These are phyloP conservation scores for Ceratocystis alfenasii DNA, from an alignment of 2,329 filamentous ascomycete species.

Conservation along the genomic window DNA sequence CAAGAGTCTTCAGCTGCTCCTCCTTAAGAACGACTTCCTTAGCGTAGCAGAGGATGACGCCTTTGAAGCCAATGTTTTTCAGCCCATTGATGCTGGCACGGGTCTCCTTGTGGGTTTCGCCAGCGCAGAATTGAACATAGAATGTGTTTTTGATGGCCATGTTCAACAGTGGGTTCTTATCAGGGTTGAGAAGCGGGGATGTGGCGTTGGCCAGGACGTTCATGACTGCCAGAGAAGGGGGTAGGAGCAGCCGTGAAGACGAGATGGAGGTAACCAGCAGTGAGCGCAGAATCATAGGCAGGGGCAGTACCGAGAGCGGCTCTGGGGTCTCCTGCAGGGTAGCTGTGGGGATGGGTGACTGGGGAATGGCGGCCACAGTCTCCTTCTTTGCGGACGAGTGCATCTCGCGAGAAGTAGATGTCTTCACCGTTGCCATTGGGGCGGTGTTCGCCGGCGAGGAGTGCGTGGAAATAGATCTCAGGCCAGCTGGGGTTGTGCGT, in stretches of 20 bases:
- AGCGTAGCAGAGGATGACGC: conserved; percentile 76
- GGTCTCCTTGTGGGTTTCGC: conserved; percentile 60
- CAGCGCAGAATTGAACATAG: conserved; percentile 84
- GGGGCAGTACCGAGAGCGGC: conserved; percentile 53
- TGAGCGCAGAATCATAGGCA: conserved; percentile 55
- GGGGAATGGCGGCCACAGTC: conserved; percentile 14
- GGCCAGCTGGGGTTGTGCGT: background rate
- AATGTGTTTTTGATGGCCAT: conserved; percentile 68
- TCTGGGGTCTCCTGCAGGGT: conserved; percentile 24
- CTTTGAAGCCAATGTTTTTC: conserved; percentile 64
- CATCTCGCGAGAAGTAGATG: conserved; percentile 14
- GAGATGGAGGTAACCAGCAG: conserved; percentile 58
- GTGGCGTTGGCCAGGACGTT: conserved; percentile 57
- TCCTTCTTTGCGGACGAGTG: conserved; percentile 18
- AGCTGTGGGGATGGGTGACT: background rate
- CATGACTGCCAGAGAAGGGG: conserved; percentile 57
- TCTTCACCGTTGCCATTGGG: background rate
- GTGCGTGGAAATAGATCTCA: background rate
- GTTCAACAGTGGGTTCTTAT: conserved; percentile 60
- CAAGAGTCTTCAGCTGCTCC: conserved; percentile 37
- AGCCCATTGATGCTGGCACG: conserved; percentile 50
- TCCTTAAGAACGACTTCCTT: conserved; percentile 63
- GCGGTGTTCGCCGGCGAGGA: background rate
- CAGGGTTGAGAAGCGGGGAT: conserved; percentile 56
- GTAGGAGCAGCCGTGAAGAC: conserved; percentile 56